Evolutionary conservation across 2,329 filamentous ascomycete genomes (phyloP), one percentile per base, ranked within the genome.

Genomic region (Xylaria digitata): DNA sequence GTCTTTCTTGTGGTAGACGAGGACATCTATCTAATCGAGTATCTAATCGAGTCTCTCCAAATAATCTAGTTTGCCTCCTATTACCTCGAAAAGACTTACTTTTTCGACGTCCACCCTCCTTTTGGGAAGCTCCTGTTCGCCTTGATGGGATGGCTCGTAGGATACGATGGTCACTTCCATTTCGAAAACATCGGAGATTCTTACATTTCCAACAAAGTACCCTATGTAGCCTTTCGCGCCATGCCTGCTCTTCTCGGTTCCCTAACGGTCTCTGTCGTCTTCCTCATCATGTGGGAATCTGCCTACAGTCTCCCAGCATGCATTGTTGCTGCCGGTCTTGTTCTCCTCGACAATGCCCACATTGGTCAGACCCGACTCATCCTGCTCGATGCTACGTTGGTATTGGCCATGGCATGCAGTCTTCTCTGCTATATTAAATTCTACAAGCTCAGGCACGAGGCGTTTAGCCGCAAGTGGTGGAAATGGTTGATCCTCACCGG

Each of bases 141-240:
- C 73, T 89, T 97, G 71, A 94, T 97, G 82, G 96, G 96, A 79
- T 99, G 96, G 96, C 87, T 98, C 61, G 92, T 98, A 60, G 96
- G 96, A 76, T 99, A 97, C 80, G 93, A 98, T 82, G 96, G 96
- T 73, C 90, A 94, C 78, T 99, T 98, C 83, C 89, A 97, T 78
- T 99, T 99, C 81, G 96, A 99, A 75, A 99, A 98, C 83, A 99
- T 99, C 80, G 96, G 96, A 77, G 96, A 98, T 80, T 98, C 95
- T 19, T 99, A 99, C 84, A 92, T 98, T 75, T 87, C 90, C 67
- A 97, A 99, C 86, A 96, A 96, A 78, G 94, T 99, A 48, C 96
- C 96, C 43, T 99, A 99, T 80, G 92, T 99, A 70, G 94, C 96
- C 69, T 97, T 96, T 83, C 92, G 96, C 74, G 92, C 94, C 52